phyloP scores from a whole-genome alignment of 345 rosid species.

The Crucihimalaya himalaica region DNA sequence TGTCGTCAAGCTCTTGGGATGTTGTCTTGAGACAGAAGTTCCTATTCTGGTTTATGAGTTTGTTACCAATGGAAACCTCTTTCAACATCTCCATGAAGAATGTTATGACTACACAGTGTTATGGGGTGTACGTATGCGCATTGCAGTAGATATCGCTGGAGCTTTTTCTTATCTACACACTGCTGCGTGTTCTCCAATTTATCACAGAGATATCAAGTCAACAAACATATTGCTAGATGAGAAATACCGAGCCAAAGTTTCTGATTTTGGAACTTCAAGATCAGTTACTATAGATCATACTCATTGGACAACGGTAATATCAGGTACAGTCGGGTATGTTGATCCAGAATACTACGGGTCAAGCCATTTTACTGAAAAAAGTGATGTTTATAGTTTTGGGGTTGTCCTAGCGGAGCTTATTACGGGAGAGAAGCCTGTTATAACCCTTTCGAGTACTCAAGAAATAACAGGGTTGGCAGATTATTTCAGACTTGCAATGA shows the following conservation, averaged over 20 bases:
- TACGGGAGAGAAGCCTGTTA: slow-evolving; percentile 37
- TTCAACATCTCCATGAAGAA: slow-evolving; percentile 18
- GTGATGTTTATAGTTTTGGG: slow-evolving; percentile 76
- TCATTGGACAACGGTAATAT: slow-evolving; percentile 27
- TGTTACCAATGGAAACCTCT: slow-evolving; percentile 25
- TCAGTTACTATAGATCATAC: slow-evolving; percentile 26
- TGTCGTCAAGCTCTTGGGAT: too few species aligned
- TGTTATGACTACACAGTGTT: background rate
- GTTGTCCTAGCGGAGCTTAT: slow-evolving; percentile 57
- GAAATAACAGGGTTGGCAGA: slow-evolving; percentile 21
- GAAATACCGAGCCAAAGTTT: slow-evolving; percentile 27
- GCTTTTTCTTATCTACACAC: slow-evolving; percentile 34
- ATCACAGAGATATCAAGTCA: slow-evolving; percentile 39
- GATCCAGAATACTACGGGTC: slow-evolving; percentile 36
- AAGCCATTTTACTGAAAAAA: slow-evolving; percentile 44
- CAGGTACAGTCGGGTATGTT: slow-evolving; percentile 27
- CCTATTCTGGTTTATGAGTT: slow-evolving; percentile 25
- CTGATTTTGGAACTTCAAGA: slow-evolving; percentile 36
- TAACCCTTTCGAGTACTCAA: slow-evolving; percentile 1
- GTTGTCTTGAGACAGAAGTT: slow-evolving; percentile 25
- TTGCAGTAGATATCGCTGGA: background rate
- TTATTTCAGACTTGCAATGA: slow-evolving; percentile 30
- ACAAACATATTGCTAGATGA: slow-evolving; percentile 35
- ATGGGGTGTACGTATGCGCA: slow-evolving; percentile 32
- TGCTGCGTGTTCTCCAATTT: slow-evolving; percentile 2